Base-by-base conservation (phyloP, 176 grass and related monocot species). In the Lolium perenne region DNA sequence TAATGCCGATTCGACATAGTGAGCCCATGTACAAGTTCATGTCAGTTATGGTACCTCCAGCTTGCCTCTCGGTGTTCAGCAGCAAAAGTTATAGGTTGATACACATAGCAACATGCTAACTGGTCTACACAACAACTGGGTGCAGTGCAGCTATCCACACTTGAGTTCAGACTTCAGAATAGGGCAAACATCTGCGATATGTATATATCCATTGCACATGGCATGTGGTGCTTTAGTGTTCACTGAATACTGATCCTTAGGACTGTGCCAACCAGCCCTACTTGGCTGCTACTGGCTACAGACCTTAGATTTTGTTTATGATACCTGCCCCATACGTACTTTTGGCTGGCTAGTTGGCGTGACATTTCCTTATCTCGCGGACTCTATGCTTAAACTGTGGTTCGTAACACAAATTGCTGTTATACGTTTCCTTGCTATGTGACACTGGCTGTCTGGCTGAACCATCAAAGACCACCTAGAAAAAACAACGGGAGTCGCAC, bases 181-280 rank as follows among this genome's bases (percentile, higher is more conserved):
- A 17, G 54, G 6, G 54, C 54, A 41, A 17, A 45, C 55, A 45
- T 35, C 32, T 35, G 32, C 32, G 1, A 35, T 35, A 56, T 20
- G 17, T 12, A 49, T 38, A 78, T 58, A 78, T 41, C 53, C 56
- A 10, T 79, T 16, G 18, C 57, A 80, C 54, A 47, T 41, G 72
- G 55, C 85, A 82, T 82, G 85, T 87, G 58, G 66, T 57, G 46
- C 68, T 65, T 14, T 38, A 75, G 22, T 35, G 63, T 38, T 86
- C 74, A 55, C 40, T 71, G 53, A 71, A 14, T 66, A 2, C 17
- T 72, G 77, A 80, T 80, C 11, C 43, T 25, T 25, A 26, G 59
- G 63, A 50, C 14, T 38, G 14, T 38, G 63, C 8, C 63, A 3
- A 3, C 26, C 63, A 35, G 14, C 63, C 13, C 63, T 66, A 66